Conservation (phyloP, 2,329 filamentous ascomycete species). For the Madurella fahalii region DNA sequence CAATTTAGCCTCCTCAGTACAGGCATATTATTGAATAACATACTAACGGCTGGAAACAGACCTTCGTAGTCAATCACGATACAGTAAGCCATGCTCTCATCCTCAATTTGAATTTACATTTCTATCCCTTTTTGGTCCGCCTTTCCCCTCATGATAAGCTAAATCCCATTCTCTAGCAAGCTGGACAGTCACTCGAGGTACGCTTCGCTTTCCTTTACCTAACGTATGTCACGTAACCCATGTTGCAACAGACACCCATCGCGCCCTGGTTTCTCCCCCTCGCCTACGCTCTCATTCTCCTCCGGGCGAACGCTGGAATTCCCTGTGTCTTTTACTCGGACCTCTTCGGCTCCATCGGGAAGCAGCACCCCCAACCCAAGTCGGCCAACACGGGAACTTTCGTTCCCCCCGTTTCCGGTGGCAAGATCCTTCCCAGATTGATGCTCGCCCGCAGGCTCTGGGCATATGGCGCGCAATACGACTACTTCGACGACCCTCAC, state of each 20-base stretch:
- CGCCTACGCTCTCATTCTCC: slow-evolving; percentile 64
- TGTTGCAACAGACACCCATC: slow-evolving; percentile 45
- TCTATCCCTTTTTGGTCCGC: neutral
- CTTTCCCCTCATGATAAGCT: neutral
- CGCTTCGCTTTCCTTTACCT: slow-evolving; percentile 1
- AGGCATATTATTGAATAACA: too few relatives aligned
- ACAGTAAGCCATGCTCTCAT: slow-evolving; percentile 39
- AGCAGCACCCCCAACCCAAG: slow-evolving; percentile 42
- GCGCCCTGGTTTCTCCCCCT: slow-evolving; percentile 61
- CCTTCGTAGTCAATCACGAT: slow-evolving; percentile 65
- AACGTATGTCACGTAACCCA: neutral
- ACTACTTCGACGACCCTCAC: slow-evolving; percentile 58
- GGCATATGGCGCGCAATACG: slow-evolving; percentile 59
- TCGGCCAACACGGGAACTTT: slow-evolving; percentile 23
- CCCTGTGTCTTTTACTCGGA: slow-evolving; percentile 71
- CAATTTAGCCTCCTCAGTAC: neutral
- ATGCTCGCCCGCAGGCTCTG: slow-evolving; percentile 61
- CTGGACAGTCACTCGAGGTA: slow-evolving; percentile 58
- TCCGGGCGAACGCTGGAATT: slow-evolving; percentile 53
- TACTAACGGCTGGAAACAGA: slow-evolving; percentile 33
- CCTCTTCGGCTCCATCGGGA: slow-evolving; percentile 57
- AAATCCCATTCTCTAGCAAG: slow-evolving; percentile 38
- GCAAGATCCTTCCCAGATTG: slow-evolving; percentile 51
- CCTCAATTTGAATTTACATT: neutral
- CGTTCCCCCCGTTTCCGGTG: slow-evolving; percentile 45